Evolutionary conservation across 2,329 filamentous ascomycete genomes (phyloP).

Genomic region (Penicillium sp.): DNA sequence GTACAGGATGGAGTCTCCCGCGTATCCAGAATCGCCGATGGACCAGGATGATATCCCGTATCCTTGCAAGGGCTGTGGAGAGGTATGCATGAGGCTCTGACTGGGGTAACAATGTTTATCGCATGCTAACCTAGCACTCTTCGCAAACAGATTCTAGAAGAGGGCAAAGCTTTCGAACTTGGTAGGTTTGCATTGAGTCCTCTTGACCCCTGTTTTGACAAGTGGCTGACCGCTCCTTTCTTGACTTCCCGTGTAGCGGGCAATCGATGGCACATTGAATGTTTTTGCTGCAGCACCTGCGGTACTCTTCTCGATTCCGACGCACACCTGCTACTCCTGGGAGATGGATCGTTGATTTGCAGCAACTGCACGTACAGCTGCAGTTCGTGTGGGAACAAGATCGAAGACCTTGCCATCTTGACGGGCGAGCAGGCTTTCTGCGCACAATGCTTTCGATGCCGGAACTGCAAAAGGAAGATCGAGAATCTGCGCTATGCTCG

Average conservation of each 20-base stretch:
- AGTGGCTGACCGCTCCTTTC: constrained; percentile 35
- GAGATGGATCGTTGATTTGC: constrained; percentile 95
- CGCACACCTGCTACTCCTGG: constrained; percentile 89
- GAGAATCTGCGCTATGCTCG: constrained; percentile 95
- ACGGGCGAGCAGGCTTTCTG: constrained; percentile 98
- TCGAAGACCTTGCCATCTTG: constrained; percentile 92
- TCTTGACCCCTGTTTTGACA: too few species aligned
- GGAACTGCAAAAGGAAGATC: constrained; percentile 97
- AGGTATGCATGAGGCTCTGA: too few species aligned
- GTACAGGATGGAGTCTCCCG: too few species aligned
- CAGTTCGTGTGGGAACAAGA: constrained; percentile 92
- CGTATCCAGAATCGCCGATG: constrained; percentile 53
- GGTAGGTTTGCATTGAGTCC: too few species aligned
- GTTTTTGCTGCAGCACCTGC: constrained; percentile 95
- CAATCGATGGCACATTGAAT: constrained; percentile 97
- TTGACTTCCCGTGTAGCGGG: too few species aligned
- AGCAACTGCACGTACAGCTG: constrained; percentile 99
- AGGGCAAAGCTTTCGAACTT: constrained; percentile 96
- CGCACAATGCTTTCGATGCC: constrained; percentile 89
- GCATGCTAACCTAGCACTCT: too few species aligned
- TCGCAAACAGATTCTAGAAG: constrained; percentile 95
- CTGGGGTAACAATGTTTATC: too few species aligned
- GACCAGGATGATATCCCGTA: constrained; percentile 74
- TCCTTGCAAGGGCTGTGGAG: constrained; percentile 86
- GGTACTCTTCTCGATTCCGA: constrained; percentile 93